Base-by-base conservation (phyloP, 1,284 basidiomycete genomes). In the Ceratobasidium sp. region DNA sequence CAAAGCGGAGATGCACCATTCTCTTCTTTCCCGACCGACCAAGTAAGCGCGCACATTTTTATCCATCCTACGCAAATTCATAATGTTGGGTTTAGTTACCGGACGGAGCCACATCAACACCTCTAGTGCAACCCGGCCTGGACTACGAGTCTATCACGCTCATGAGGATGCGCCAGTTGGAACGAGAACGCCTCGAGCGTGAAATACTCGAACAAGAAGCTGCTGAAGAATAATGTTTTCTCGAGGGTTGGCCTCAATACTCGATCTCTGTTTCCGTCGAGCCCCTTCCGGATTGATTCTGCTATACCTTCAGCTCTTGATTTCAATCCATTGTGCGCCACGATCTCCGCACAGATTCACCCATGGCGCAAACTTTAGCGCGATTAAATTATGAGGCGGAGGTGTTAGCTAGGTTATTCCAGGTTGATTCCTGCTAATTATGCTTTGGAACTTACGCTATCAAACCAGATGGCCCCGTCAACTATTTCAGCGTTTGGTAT, bases 121-220 rank as follows among this genome's bases (percentile, higher is more conserved):
- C 68, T 27, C 29, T 57, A 16, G 27, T 50, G 16, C 54, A 70
- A 13, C 72, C 73, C 21, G 85, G 84, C 0, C 74, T 89, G 21
- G 89, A 93, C 73, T 93, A 87, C 68, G 92, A 94, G 77, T 87
- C 88, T 14, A 77, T 92, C 64, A 93, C 91, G 1, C 80, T 95
- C 46, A 84, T 94, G 81, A 84, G 89, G 5, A 82, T 94, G 77
- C 82, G 91, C 33, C 90, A 93, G 75, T 87, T 90, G 2, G 90
- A 91, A 75, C 82, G 87, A 39, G 89, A 87, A 71, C 80, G 87
- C 52, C 75, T 93, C 30, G 91, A 91, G 73, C 82, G 85, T 71
- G 88, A 93, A 77, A 90, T 93, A 25, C 39, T 75, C 41, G 70
- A 70, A 46, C 68, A 76, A 52, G 77, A 78, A 59, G 77, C 75